A percentile compares a stretch with the other conserved stretches of the same genome.
phyloP scores from a whole-genome alignment of 1,139 yeast genomes.

The Sugiyamaella paludigena region DNA sequence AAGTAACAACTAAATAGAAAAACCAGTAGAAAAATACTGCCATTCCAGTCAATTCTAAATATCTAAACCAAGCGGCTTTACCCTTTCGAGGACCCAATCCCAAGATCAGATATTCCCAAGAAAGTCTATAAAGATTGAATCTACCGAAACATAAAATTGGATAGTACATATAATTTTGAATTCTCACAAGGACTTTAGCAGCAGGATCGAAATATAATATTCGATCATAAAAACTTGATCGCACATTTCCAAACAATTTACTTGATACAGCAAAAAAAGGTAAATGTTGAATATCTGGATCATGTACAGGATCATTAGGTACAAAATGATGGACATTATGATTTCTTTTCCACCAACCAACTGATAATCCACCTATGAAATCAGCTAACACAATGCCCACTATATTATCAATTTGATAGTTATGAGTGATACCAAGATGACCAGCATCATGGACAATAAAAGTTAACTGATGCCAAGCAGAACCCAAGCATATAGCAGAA shows the following conservation, averaged over 20 bases:
- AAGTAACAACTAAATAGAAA: conserved; percentile 60
- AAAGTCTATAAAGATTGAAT: conserved; percentile 75
- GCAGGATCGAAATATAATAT: conserved; percentile 62
- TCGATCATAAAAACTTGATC: conserved; percentile 76
- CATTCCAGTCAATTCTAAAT: conserved; percentile 70
- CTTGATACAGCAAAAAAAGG: conserved; percentile 88
- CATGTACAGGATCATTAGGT: conserved; percentile 89
- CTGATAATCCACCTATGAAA: conserved; percentile 79
- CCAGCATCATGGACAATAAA: conserved; percentile 92
- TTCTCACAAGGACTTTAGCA: conserved; percentile 56
- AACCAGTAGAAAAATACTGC: conserved; percentile 73
- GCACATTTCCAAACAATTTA: conserved; percentile 61
- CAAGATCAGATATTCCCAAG: conserved; percentile 69
- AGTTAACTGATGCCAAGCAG: conserved; percentile 88
- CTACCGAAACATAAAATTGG: conserved; percentile 81
- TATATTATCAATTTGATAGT: conserved; percentile 72
- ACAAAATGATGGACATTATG: conserved; percentile 88
- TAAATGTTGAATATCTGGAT: conserved; percentile 89
- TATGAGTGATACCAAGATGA: conserved; percentile 77
- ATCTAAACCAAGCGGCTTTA: conserved; percentile 82
- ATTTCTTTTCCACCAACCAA: conserved; percentile 94
- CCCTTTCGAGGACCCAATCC: conserved; percentile 82
- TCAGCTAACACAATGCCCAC: conserved; percentile 74
- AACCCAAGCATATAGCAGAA: conserved; percentile 67
- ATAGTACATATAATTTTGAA: conserved; percentile 72